Evolutionary conservation across 2,329 filamentous ascomycete genomes (phyloP), one percentile per base, ranked within the genome.

Genomic region (Ceratocystis lukuohia): DNA sequence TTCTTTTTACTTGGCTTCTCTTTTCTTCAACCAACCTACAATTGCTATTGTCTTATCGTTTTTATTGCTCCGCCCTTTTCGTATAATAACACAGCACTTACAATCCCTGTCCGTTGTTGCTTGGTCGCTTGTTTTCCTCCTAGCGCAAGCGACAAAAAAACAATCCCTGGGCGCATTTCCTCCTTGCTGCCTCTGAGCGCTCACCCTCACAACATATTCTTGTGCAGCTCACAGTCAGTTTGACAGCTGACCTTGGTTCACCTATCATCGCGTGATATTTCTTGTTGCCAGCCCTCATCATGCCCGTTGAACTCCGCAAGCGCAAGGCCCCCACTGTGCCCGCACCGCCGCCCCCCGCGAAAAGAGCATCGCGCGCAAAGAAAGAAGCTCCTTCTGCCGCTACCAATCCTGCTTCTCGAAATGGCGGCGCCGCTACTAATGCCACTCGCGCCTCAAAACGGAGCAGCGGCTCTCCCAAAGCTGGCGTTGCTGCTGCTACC

Each of bases 271-370:
- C 22, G 22, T 62, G 50, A 56, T 33, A 59, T 65, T 33, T 56
- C 64, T 25, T 61, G n/a, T 44, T 20, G 17, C 3, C 12, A 48
- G 48, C 65, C 69, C 28, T 67, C 71, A 74, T 68, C 65, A 85
- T 85, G 83, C 80, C 82, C 69, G 78, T 81, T 71, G 80, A 80
- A 72, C 77, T 85, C 56, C 80, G 83, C 75, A 85, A 85, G 77
- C 82, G 83, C 77, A 84, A 84, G 75, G 81, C 82, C 70, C 79
- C 78, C 65, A 77, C 76, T 71, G 75, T 78, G 67, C 75, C 77
- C 30, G 75, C 78, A 30, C 73, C 77, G 64, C 76, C 79, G 68
- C 76, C 79, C 17, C 76, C 79, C 25, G 72, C 73, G 68, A 70
- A 70, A 56, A 62, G 70, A 22, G 69, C 74, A 65, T 75, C 74